Conservation (phyloP, 352 stramenopile species). For the Pythium rhizo-oryzae region DNA sequence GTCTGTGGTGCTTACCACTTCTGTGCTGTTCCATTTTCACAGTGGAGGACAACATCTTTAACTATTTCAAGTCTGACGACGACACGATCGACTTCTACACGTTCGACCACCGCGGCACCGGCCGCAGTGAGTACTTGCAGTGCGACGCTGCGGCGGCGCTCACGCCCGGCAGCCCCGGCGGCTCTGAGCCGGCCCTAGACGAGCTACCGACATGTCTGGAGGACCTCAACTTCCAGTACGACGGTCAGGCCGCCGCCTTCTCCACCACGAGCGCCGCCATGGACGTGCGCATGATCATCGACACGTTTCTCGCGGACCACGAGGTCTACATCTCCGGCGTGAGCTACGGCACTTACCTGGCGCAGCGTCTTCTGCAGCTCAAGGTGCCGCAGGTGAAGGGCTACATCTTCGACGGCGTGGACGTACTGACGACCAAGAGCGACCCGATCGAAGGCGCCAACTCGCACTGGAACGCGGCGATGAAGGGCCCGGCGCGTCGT, state of each 20-base stretch:
- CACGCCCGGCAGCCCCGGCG: slow-evolving; percentile 24
- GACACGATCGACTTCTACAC: slow-evolving; percentile 30
- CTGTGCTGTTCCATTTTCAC: not conserved
- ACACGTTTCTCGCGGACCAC: slow-evolving; percentile 21
- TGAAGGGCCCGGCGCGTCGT: slow-evolving; percentile 7
- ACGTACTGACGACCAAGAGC: slow-evolving; percentile 6
- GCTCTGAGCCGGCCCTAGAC: not conserved
- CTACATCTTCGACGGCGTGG: slow-evolving; percentile 37
- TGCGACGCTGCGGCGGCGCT: slow-evolving; percentile 32
- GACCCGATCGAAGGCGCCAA: slow-evolving; percentile 10
- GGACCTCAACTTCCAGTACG: slow-evolving; percentile 34
- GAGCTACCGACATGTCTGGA: slow-evolving; percentile 29
- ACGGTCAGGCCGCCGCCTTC: slow-evolving; percentile 23
- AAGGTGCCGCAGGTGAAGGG: slow-evolving; percentile 24
- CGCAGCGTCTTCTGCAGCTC: slow-evolving; percentile 34
- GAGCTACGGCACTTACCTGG: slow-evolving; percentile 40
- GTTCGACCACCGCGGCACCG: slow-evolving; percentile 40
- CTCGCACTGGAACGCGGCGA: slow-evolving; percentile 25
- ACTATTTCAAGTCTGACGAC: not conserved
- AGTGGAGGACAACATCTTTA: slow-evolving; percentile 19
- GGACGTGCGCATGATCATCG: slow-evolving; percentile 30
- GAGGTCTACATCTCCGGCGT: slow-evolving; percentile 24
- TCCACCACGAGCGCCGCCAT: slow-evolving; percentile 28
- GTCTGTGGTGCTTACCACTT: not conserved
- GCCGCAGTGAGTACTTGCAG: slow-evolving; percentile 32